A percentile compares a stretch with the other conserved stretches of the same genome.
Conservation (phyloP, 108 stramenopile genomes). For the Cyclotella kingstonii region DNA sequence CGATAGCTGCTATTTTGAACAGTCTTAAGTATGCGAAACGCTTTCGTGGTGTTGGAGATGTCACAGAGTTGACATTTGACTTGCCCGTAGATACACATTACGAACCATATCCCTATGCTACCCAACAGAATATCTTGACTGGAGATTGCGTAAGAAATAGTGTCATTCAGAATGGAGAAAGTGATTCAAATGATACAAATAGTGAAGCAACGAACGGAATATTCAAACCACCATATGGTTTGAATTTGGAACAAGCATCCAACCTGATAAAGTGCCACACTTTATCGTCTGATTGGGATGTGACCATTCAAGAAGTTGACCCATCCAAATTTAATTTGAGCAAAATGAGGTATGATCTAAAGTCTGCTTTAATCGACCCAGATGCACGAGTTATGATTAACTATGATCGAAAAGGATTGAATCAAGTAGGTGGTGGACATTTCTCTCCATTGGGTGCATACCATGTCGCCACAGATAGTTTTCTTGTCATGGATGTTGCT, state of each 20-base stretch:
- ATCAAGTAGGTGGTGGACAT: constrained; percentile 93
- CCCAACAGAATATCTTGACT: constrained; percentile 55
- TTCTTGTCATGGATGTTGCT: constrained; percentile 95
- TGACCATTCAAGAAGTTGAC: constrained; percentile 48
- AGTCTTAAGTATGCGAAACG: constrained; percentile 53
- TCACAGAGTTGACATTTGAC: constrained; percentile 34
- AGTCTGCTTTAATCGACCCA: constrained; percentile 52
- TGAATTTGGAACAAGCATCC: constrained; percentile 50
- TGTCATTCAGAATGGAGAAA: constrained; percentile 34
- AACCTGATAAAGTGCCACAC: constrained; percentile 66
- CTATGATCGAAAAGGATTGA: constrained; percentile 56
- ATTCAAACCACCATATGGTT: constrained; percentile 53
- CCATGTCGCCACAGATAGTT: constrained; percentile 64
- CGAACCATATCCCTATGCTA: constrained; percentile 76
- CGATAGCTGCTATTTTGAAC: constrained; percentile 66
- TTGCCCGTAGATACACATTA: constrained; percentile 69
- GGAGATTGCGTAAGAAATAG: constrained; percentile 47
- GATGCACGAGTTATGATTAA: constrained; percentile 71
- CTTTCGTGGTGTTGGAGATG: constrained; percentile 29
- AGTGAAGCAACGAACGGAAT: constrained; percentile 40
- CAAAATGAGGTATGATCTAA: constrained; percentile 52
- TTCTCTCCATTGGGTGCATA: constrained; percentile 91
- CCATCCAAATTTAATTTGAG: constrained; percentile 15
- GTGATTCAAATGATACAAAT: neutral
- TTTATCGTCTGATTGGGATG: constrained; percentile 18